Conservation (phyloP, 2,329 filamentous ascomycete genomes). For the Colletotrichum orchidophilum region DNA sequence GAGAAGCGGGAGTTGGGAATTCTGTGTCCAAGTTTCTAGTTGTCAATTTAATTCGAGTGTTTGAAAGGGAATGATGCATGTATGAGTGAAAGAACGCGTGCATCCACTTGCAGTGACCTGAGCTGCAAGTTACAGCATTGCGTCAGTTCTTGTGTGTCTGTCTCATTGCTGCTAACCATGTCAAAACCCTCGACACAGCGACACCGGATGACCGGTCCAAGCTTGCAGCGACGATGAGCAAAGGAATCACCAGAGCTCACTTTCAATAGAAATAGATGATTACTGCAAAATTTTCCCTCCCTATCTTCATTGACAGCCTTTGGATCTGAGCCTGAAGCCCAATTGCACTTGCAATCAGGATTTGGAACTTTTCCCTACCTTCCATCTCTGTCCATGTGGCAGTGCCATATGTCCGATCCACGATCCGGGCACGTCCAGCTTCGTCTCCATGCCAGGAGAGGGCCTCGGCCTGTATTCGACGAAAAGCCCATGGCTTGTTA, state of each 20-base stretch:
- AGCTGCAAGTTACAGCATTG: constrained; percentile 26
- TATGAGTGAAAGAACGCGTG: background rate
- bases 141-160: constrained; percentile 13
- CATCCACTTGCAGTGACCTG: constrained; percentile 2
- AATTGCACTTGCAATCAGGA: background rate
- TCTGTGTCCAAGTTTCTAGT: background rate
- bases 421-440: constrained; percentile 59
- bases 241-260: background rate
- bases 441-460: constrained; percentile 44
- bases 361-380: background rate
- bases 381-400: background rate
- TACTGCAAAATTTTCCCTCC: background rate
- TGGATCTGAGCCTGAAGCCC: constrained; percentile 1
- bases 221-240: background rate
- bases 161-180: constrained; percentile 17
- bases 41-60: background rate
- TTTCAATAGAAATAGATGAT: no score
- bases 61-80: background rate
- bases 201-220: background rate
- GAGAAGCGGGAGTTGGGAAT: background rate
- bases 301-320: background rate
- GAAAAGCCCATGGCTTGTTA: constrained; percentile 69
- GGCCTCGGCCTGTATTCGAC: constrained; percentile 39
- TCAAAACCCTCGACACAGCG: constrained; percentile 1
- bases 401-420: constrained; percentile 29